phyloP scores from a whole-genome alignment of 192 early-diverging fungal genomes.

The Lunasporangiospora selenospora region DNA sequence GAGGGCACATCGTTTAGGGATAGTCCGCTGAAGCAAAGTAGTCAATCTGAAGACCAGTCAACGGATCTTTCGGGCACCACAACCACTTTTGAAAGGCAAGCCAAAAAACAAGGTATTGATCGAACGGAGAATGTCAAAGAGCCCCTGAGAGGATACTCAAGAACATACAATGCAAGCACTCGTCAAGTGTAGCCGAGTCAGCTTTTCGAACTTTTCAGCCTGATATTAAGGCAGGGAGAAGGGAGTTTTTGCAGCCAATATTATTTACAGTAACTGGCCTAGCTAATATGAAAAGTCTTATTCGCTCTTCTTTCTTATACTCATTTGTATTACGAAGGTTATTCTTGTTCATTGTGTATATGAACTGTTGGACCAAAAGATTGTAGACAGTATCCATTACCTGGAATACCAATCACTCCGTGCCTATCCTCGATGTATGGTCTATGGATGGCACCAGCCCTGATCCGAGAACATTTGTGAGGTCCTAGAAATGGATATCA shows the following conservation, averaged over 20 bases:
- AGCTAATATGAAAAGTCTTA: too few species aligned
- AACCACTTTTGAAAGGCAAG: background rate
- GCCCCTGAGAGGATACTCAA: background rate
- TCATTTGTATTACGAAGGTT: background rate
- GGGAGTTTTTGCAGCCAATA: background rate
- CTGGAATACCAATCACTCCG: background rate
- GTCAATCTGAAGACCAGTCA: background rate
- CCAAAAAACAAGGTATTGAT: background rate
- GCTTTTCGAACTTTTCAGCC: constrained; percentile 2
- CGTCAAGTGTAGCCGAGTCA: background rate
- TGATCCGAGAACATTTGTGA: constrained; percentile 23
- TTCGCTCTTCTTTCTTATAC: background rate
- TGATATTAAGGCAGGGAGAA: constrained; percentile 26
- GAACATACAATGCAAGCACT: background rate
- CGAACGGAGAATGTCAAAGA: too few species aligned
- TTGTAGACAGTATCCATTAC: constrained; percentile 4
- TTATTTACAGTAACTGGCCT: background rate
- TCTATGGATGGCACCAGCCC: constrained; percentile 27
- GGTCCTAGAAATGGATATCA: background rate
- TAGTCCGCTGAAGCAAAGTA: background rate
- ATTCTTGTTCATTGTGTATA: background rate
- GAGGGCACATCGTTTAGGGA: too few species aligned
- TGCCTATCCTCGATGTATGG: constrained; percentile 10
- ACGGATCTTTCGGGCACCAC: background rate
- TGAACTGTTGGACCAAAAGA: background rate